Evolutionary conservation across 2,329 filamentous ascomycete genomes (phyloP).

Genomic region (Pyrenophora teres): DNA sequence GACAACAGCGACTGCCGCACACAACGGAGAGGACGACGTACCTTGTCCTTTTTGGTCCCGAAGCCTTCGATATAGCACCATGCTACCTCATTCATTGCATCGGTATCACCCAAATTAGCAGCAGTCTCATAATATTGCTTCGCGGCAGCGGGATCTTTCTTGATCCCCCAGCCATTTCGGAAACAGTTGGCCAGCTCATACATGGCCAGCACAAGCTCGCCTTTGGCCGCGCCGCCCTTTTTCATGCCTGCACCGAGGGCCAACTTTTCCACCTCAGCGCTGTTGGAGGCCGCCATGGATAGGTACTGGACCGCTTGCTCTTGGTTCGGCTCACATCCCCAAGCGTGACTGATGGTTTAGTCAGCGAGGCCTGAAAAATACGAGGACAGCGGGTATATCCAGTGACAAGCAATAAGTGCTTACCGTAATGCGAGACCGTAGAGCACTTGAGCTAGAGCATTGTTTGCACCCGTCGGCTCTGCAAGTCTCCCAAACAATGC

Average conservation of each 20-base stretch:
- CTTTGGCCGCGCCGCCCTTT: conserved; percentile 92
- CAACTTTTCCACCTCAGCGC: conserved; percentile 81
- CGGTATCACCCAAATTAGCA: conserved; percentile 92
- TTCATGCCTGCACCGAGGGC: conserved; percentile 86
- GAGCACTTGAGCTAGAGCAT: conserved; percentile 91
- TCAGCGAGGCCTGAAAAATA: conserved; percentile 20
- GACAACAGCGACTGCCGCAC: conserved; percentile 10
- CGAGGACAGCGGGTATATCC: conserved; percentile 6
- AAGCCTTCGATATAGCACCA: conserved; percentile 98
- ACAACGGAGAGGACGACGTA: conserved; percentile 45
- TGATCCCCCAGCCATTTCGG: conserved; percentile 90
- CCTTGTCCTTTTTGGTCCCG: conserved; percentile 97
- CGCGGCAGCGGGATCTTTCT: conserved; percentile 83
- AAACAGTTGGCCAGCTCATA: conserved; percentile 94
- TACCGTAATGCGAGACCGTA: conserved; percentile 90
- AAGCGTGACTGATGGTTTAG: conserved; percentile 72
- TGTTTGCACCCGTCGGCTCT: conserved; percentile 82
- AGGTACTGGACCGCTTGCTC: conserved; percentile 80
- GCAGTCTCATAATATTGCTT: conserved; percentile 95
- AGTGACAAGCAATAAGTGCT: conserved; percentile 33
- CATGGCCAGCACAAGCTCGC: conserved; percentile 93
- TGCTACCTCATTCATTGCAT: conserved; percentile 95
- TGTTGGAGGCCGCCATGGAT: conserved; percentile 85
- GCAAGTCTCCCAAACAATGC: conserved; percentile 82
- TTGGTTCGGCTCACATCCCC: conserved; percentile 79